Base-by-base conservation (phyloP, 805 yeast genomes). In the Ogataea nitratoaversa region DNA sequence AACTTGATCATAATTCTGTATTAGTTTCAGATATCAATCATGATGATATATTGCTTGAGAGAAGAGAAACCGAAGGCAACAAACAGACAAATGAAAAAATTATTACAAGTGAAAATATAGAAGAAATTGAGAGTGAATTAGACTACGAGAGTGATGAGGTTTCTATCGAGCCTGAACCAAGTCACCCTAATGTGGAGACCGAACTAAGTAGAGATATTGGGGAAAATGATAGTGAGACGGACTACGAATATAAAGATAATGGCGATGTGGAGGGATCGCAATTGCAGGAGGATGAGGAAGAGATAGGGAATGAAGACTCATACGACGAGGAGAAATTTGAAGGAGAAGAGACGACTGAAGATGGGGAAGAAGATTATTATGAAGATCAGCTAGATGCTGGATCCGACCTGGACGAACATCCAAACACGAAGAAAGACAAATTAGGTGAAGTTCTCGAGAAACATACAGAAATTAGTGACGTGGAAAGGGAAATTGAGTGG, bases 91-190 rank as follows among this genome's bases (percentile, higher is more conserved):
- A n/a, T n/a, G n/a, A n/a, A n/a, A n/a, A n/a, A n/a, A n/a, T n/a
- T 11, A 8, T 11, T 22, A 8, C 25, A 22, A 22, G 25, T 8
- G 9, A 22, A 22, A 11, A 22, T 9, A 13, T 9, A 9, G 29
- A 13, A 8, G 14, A 44, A 19, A 43, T 38, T 37, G 56, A 60
- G 43, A 46, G 65, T 47, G 49, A 55, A 45, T 39, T 62, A 50
- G 54, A 61, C 47, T 47, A 56, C 42, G 57, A 65, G 47, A 53
- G 62, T 40, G 61, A 57, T 25, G 56, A 49, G 23, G 54, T 46
- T 12, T 49, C 44, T 19, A 39, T 49, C 33, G 56, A 52, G 23
- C 38, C 41, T 8, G 30, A 37, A 18, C 8, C 23, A 14, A 27
- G 19, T n/a, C 3, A 14, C 19, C 4, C 6, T 18, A 16, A 13